Evolutionary conservation across 148 eudicot genomes (phyloP).

Genomic region (Pouteria glomerata): DNA sequence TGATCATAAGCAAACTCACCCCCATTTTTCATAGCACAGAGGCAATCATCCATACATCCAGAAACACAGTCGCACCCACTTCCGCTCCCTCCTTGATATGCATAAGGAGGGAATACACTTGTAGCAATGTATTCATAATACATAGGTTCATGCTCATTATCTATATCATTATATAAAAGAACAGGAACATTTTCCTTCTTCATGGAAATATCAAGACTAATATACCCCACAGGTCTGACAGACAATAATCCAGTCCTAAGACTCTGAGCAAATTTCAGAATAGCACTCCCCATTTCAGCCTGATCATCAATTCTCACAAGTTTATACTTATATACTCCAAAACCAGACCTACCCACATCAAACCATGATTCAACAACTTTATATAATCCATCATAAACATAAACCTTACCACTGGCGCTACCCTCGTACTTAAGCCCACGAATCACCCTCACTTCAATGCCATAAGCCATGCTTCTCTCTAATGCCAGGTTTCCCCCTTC

Average conservation of each 20-base stretch:
- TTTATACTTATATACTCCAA: slow-evolving; percentile 81
- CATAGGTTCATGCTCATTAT: slow-evolving; percentile 56
- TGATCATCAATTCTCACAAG: slow-evolving; percentile 68
- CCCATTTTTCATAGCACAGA: slow-evolving; percentile 70
- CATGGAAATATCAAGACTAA: slow-evolving; percentile 65
- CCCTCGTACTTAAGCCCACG: slow-evolving; percentile 72
- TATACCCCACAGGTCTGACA: slow-evolving; percentile 58
- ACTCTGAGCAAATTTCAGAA: slow-evolving; percentile 50
- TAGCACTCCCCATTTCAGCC: slow-evolving; percentile 79
- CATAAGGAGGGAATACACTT: slow-evolving; percentile 63
- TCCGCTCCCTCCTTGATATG: slow-evolving; percentile 32
- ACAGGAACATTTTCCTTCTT: slow-evolving; percentile 64
- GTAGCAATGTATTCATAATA: slow-evolving; percentile 55
- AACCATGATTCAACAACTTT: slow-evolving; percentile 64
- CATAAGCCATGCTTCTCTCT: slow-evolving; percentile 88
- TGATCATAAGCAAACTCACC: slow-evolving; percentile 76
- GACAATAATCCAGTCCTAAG: slow-evolving; percentile 52
- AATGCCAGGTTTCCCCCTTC: slow-evolving; percentile 79
- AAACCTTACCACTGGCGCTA: slow-evolving; percentile 54
- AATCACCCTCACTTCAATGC: slow-evolving; percentile 84
- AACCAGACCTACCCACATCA: slow-evolving; percentile 88
- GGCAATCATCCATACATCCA: slow-evolving; percentile 54
- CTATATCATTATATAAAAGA: slow-evolving; percentile 69
- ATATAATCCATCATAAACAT: slow-evolving; percentile 95
- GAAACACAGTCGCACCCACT: slow-evolving; percentile 62